phyloP scores from a whole-genome alignment of 305 asterid genomes.

The Plantago lanceolata region DNA sequence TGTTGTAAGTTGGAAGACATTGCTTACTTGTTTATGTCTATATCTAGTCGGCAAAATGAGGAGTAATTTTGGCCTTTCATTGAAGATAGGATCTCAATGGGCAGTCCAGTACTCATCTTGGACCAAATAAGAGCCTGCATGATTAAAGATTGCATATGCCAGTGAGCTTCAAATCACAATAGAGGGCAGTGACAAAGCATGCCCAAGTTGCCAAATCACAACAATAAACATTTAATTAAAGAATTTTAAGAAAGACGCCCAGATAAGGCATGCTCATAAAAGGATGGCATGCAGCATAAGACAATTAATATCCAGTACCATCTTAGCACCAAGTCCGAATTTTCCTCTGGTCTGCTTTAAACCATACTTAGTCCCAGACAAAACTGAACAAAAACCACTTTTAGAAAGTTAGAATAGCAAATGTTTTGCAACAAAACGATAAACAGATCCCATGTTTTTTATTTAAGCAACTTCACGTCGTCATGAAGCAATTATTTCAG shows the following conservation, averaged over 20 bases:
- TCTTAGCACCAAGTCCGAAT: slow-evolving; percentile 92
- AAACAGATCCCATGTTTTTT: slow-evolving; percentile 13
- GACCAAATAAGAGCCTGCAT: slow-evolving; percentile 93
- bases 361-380: slow-evolving; percentile 90
- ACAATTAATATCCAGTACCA: slow-evolving; percentile 42
- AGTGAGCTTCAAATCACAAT: not conserved
- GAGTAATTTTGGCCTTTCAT: slow-evolving; percentile 68
- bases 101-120: slow-evolving; percentile 95
- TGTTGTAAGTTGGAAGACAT: not conserved
- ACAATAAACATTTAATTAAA: not conserved
- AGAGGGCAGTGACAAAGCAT: not conserved
- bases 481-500: slow-evolving; percentile 8
- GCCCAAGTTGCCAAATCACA: slow-evolving; percentile 19
- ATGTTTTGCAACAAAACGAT: slow-evolving; percentile 20
- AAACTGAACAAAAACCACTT: slow-evolving; percentile 49
- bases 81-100: slow-evolving; percentile 80
- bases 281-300: slow-evolving; percentile 1
- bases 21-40: slow-evolving; percentile 41
- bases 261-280: slow-evolving; percentile 1
- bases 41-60: slow-evolving; percentile 82
- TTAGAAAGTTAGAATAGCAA: too few relatives aligned
- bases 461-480: slow-evolving; percentile 16
- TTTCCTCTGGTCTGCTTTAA: slow-evolving; percentile 93
- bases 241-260: not conserved
- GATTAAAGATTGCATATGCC: slow-evolving; percentile 10